Evolutionary conservation across 768 basidiomycete species (phyloP), one percentile per base, ranked within the genome.

Genomic region (Phanerochaete carnosa): DNA sequence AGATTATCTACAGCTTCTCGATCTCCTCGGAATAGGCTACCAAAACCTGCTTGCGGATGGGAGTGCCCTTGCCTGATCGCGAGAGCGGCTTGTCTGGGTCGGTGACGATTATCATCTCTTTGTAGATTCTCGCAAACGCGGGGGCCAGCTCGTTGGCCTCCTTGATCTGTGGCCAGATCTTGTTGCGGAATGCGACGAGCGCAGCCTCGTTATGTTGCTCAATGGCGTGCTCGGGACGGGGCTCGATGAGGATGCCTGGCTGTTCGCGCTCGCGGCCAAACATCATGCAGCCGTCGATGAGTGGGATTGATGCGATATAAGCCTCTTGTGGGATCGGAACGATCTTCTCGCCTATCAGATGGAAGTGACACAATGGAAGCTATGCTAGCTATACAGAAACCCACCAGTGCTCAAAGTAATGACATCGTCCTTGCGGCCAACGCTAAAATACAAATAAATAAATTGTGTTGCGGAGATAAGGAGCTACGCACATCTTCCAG

Each of bases 241-340:
- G 76, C 23, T 76, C 70, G 23, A 81, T 63, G 2, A 80, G 58
- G 2, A 80, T 67, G 0, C 79, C 79, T 23, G 72, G 72, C 47
- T 75, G 69, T 52, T 72, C 70, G 3, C 68, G 59, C 5, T 72
- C 75, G 13, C 74, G 61, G 6, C 79, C 79, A 59, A 79, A 80
- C 58, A 80, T 75, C 19, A 79, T 51, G 1, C 71, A 71, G 28
- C 65, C 54, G 16, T 57, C 52, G 16, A 79, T 65, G 33, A 63
- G 53, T 15, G 76, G 69, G 53, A 71, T 69, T 29, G 60, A 60
- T 15, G 43, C 39, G 23, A 72, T 65, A 16, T 80, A 77, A 4
- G 58, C 65, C 68, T 82, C 81, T 54, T 64, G 63, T 2, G 37
- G 54, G 23, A 64, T 32, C 1, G 63, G 63, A 13, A 64, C 63